Evolutionary conservation across 2,329 filamentous ascomycete genomes (phyloP).

Genomic region (Lachnellula willkommii): DNA sequence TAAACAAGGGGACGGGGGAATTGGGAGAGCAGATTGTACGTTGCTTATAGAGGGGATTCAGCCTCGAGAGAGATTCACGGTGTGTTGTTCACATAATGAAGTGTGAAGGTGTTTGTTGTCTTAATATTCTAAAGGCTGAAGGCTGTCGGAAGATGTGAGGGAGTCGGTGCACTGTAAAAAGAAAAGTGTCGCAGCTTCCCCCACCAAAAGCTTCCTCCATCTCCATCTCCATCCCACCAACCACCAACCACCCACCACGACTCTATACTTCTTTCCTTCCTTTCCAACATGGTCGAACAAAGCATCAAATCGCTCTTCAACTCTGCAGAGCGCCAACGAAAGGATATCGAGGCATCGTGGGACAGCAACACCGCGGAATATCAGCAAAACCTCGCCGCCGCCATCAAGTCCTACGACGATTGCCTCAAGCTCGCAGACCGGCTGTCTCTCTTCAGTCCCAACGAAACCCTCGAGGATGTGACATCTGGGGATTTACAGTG

Average conservation of each 20-base stretch:
- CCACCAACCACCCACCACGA: neutral
- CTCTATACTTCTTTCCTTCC: conserved; percentile 18
- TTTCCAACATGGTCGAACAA: conserved; percentile 39
- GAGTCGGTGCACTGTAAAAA: neutral
- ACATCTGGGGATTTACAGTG: conserved; percentile 78
- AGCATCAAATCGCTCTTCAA: conserved; percentile 48
- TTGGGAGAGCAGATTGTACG: neutral
- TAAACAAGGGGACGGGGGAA: neutral
- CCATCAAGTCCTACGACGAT: conserved; percentile 67
- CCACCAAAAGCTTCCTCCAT: neutral
- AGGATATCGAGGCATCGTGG: conserved; percentile 55
- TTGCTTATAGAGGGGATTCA: neutral
- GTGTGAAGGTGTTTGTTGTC: neutral
- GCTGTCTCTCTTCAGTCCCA: conserved; percentile 80
- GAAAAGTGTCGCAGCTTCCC: conserved; percentile 36
- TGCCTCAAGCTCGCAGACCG: conserved; percentile 64
- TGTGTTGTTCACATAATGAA: neutral
- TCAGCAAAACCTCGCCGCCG: conserved; percentile 59
- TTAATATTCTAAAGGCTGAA: neutral
- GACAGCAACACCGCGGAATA: conserved; percentile 62
- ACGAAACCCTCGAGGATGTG: conserved; percentile 84
- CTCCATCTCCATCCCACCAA: neutral
- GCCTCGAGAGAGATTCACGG: neutral
- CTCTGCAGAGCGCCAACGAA: conserved; percentile 50
- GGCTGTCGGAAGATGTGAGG: neutral